Percentiles rank a stretch among this genome's conserved stretches.
phyloP scores from a whole-genome alignment of 2,329 filamentous ascomycete genomes.

The Aureobasidium uvarum region DNA sequence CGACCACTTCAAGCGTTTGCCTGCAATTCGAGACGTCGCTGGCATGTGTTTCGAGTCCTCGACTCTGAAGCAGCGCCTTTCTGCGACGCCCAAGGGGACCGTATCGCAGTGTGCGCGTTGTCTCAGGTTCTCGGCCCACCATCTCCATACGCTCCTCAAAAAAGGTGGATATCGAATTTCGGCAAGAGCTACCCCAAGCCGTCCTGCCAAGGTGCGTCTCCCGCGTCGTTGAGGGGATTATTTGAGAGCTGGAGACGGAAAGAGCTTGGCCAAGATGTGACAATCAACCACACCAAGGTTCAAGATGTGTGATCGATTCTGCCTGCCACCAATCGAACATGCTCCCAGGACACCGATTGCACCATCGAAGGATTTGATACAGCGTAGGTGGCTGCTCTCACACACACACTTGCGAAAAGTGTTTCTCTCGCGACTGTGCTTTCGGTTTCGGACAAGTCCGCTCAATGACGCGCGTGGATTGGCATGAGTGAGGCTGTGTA shows the following conservation, averaged over 20 bases:
- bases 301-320: background rate
- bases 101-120: background rate
- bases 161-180: slow-evolving; percentile 21
- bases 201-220: background rate
- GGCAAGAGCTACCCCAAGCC: slow-evolving; percentile 8
- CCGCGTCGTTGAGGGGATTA: slow-evolving; percentile 1
- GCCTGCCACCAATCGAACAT: slow-evolving; percentile 8
- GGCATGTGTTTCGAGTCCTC: background rate
- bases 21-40: background rate
- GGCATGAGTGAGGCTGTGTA: slow-evolving; percentile 18
- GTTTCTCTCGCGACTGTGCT: background rate
- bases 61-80: background rate
- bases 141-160: slow-evolving; percentile 14
- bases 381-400: slow-evolving; percentile 1
- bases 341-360: background rate
- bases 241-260: background rate
- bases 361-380: slow-evolving; percentile 9
- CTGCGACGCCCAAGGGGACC: background rate
- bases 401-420: background rate
- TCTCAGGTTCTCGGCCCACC: slow-evolving; percentile 10
- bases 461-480: slow-evolving; percentile 10
- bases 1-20: background rate
- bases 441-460: background rate
- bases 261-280: background rate
- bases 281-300: background rate